Evolutionary conservation across 768 basidiomycete genomes (phyloP), one percentile per base, ranked within the genome.

Genomic region (Suillus luteus): DNA sequence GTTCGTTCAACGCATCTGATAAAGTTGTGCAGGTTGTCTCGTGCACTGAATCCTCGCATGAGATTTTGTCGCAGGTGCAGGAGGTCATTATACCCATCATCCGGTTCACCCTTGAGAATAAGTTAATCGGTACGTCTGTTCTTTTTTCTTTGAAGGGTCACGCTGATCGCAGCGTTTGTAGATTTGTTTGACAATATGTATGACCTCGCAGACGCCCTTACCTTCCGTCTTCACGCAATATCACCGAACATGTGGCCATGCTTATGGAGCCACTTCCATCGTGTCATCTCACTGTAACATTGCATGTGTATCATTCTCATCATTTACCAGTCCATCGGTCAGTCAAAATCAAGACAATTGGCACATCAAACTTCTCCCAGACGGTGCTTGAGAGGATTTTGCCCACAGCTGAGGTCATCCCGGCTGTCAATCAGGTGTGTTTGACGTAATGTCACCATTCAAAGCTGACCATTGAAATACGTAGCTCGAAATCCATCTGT

Each of bases 161-260:
- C 33, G 3, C 15, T 48, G 59, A 37, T 62, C 59, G 15, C 5
- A 49, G 11, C 22, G 19, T 31, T 14, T 49, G 12, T 69, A 92
- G 94, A 96, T 70, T 78, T 96, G 49, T 89, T 92, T 70, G 93
- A 95, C 76, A 91, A 92, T 72, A 86, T 92, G 80, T 95, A 89
- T 73, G 92, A 94, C 67, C 78, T 96, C 59, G 86, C 93, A 58
- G 95, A 96, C 70, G 90, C 82, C 66, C 77, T 96, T 63, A 93
- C 93, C 0, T 96, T 92, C 83, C 92, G 88, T 75, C 82, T 90
- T 62, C 85, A 86, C 65, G 74, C 82, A 61, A 88, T 96, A 70
- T 86, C 91, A 44, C 87, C 91, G 0, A 84, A 81, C 68, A 89
- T 96, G 89, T 96, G 94, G 95, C 88, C 31, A 19, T 54, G 31